A percentile compares a stretch with the other conserved stretches of the same genome.
Evolutionary conservation across 352 stramenopile genomes (phyloP).

Genomic region (Phytopythium kandeliae): DNA sequence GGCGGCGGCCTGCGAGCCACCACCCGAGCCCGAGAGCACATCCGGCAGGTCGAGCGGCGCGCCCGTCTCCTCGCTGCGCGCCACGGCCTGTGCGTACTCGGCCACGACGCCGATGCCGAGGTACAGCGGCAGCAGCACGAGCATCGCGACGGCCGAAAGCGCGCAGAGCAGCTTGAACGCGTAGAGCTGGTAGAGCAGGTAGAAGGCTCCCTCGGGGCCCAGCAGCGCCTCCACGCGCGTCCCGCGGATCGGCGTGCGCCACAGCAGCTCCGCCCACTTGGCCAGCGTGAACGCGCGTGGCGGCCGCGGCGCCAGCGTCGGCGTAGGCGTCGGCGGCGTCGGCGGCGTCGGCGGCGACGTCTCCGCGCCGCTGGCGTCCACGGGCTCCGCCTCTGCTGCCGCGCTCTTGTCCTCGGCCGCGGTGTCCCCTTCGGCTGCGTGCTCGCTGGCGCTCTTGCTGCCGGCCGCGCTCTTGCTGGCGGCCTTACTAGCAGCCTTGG

Average conservation of each 20-base stretch:
- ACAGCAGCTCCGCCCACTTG: slow-evolving; percentile 65
- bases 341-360: too few species aligned
- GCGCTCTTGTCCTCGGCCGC: not conserved
- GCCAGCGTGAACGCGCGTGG: slow-evolving; percentile 39
- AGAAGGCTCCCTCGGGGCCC: slow-evolving; percentile 77
- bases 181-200: slow-evolving; percentile 82
- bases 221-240: slow-evolving; percentile 58
- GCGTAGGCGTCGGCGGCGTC: too few species aligned
- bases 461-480: not conserved
- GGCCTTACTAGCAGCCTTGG: not conserved
- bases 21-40: too few species aligned
- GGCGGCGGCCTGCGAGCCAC: too few species aligned
- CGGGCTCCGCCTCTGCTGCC: not conserved
- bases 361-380: too few species aligned
- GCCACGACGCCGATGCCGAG: slow-evolving; percentile 43
- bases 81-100: slow-evolving; percentile 7
- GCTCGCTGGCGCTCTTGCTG: not conserved
- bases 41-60: slow-evolving; percentile 4
- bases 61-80: slow-evolving; percentile 6
- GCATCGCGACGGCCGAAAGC: slow-evolving; percentile 58
- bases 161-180: slow-evolving; percentile 49
- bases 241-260: slow-evolving; percentile 61
- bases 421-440: too few species aligned
- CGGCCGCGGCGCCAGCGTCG: not conserved
- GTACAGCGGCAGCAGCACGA: slow-evolving; percentile 72